Conservation (phyloP, 768 basidiomycete species). For the Neoboletus subvelutipes region DNA sequence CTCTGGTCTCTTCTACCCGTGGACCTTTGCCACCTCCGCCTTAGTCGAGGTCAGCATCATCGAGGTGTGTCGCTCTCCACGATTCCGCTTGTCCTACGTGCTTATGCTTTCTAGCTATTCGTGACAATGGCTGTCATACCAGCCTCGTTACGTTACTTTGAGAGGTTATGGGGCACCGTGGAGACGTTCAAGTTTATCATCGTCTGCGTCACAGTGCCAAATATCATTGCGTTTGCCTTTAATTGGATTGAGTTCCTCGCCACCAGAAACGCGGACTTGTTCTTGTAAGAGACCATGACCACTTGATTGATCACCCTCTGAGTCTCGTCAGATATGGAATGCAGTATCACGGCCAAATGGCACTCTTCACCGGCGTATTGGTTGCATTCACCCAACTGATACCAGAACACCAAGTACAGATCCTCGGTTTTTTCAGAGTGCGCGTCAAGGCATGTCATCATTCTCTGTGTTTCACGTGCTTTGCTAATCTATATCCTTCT, state of each 20-base stretch:
- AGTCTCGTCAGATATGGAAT: conserved; percentile 67
- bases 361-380: conserved; percentile 81
- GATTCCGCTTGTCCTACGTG: neutral
- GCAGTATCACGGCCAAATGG: conserved; percentile 91
- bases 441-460: conserved; percentile 76
- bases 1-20: conserved; percentile 78
- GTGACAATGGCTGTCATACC: conserved; percentile 76
- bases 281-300: conserved; percentile 58
- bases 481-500: conserved; percentile 4
- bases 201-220: conserved; percentile 75
- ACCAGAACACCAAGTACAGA: conserved; percentile 95
- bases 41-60: conserved; percentile 81
- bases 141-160: conserved; percentile 84
- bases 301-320: conserved; percentile 8
- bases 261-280: conserved; percentile 67
- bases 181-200: conserved; percentile 86
- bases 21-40: conserved; percentile 89
- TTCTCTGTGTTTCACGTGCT: neutral
- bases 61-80: conserved; percentile 58
- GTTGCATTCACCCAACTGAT: conserved; percentile 98
- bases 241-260: conserved; percentile 85
- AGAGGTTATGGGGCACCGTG: conserved; percentile 88
- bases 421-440: conserved; percentile 79
- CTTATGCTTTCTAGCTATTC: conserved; percentile 54
- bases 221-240: conserved; percentile 84